Percentiles rank a stretch among this genome's conserved stretches.
Conservation (phyloP, 129 eudicot genomes). For the Chrysanthemum seticuspe region DNA sequence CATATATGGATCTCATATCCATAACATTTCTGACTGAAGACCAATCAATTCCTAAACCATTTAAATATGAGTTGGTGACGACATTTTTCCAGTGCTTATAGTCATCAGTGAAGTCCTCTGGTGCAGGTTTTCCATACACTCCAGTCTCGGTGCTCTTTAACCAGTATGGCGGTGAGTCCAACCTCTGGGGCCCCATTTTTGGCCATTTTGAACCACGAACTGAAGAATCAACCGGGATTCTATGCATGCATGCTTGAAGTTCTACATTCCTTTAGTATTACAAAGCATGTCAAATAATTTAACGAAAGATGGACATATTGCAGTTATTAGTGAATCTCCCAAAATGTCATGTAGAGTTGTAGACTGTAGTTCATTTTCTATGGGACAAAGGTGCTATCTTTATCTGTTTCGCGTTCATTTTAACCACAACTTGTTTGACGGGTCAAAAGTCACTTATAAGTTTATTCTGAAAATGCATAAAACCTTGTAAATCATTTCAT, state of each 20-base stretch:
- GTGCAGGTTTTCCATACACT: constrained; percentile 54
- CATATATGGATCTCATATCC: constrained; percentile 72
- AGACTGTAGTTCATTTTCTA: not conserved
- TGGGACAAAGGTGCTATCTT: not conserved
- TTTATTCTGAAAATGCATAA: not conserved
- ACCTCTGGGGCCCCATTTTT: constrained; percentile 54
- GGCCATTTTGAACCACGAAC: constrained; percentile 58
- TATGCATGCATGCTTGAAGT: constrained; percentile 61
- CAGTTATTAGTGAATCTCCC: not conserved
- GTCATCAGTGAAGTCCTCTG: constrained; percentile 49
- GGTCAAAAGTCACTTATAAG: too few relatives aligned
- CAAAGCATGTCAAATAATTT: not conserved
- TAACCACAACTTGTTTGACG: not conserved
- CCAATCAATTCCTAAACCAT: constrained; percentile 62
- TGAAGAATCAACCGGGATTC: constrained; percentile 41
- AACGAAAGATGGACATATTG: not conserved
- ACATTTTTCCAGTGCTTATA: constrained; percentile 53
- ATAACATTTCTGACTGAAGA: constrained; percentile 59
- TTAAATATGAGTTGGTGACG: constrained; percentile 49
- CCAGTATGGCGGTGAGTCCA: constrained; percentile 59
- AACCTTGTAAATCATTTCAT: too few relatives aligned
- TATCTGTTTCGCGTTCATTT: not conserved
- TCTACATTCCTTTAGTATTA: constrained; percentile 51
- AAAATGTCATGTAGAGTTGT: not conserved
- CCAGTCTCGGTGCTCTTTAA: constrained; percentile 45